Conservation (phyloP, 352 stramenopile species). For the Globisporangium orthogonon region DNA sequence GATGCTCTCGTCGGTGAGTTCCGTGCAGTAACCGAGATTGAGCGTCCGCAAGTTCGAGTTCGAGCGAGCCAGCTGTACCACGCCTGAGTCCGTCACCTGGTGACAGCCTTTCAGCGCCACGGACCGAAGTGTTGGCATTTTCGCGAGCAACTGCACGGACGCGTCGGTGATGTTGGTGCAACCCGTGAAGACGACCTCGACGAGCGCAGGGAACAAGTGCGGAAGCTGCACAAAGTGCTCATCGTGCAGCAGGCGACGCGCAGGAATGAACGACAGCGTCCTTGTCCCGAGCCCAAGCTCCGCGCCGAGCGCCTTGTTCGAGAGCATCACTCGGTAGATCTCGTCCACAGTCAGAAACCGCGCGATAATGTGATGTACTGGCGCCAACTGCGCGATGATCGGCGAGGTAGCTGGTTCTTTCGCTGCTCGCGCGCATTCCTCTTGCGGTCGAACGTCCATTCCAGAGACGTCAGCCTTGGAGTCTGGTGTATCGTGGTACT, state of each 20-base stretch:
- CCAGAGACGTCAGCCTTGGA: neutral
- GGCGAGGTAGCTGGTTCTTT: neutral
- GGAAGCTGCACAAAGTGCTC: conserved; percentile 34
- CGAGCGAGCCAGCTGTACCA: conserved; percentile 12
- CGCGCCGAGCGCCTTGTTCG: conserved; percentile 30
- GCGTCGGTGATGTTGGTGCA: conserved; percentile 52
- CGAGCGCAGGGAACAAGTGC: conserved; percentile 39
- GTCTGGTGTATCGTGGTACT: neutral
- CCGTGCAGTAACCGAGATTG: conserved; percentile 76
- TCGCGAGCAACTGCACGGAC: conserved; percentile 29
- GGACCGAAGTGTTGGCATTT: conserved; percentile 26
- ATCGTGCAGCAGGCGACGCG: conserved; percentile 34
- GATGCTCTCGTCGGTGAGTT: conserved; percentile 58
- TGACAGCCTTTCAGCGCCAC: conserved; percentile 68
- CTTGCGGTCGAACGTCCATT: neutral
- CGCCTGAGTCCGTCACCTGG: conserved; percentile 39
- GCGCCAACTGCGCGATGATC: conserved; percentile 14
- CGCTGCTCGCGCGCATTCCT: neutral
- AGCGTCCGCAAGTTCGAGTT: conserved; percentile 41
- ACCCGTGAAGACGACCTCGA: conserved; percentile 52
- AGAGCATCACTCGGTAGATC: conserved; percentile 41
- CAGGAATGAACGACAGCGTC: conserved; percentile 52
- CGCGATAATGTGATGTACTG: conserved; percentile 41
- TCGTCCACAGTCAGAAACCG: conserved; percentile 42
- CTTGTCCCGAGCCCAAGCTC: conserved; percentile 39